Evolutionary conservation across 352 stramenopile genomes (phyloP).

Genomic region (Phytopythium kandeliae): DNA sequence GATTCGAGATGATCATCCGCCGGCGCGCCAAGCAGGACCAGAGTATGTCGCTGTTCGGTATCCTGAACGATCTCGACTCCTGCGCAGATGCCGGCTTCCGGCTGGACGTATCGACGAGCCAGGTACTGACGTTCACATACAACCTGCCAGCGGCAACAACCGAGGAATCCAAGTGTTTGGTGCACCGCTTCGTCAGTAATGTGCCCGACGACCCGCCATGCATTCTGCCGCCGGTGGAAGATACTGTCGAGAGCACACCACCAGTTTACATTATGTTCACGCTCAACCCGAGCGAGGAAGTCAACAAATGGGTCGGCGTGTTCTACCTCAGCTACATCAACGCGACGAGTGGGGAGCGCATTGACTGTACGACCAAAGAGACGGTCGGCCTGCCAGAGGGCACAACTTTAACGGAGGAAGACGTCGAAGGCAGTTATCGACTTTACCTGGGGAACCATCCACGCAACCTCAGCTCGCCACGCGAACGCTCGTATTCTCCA

Average conservation of each 20-base stretch:
- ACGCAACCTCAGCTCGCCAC: conserved; percentile 35
- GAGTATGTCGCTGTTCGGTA: conserved; percentile 70
- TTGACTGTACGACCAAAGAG: conserved; percentile 24
- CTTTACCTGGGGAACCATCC: conserved; percentile 68
- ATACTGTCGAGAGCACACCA: conserved; percentile 31
- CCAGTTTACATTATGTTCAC: conserved; percentile 54
- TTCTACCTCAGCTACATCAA: conserved; percentile 64
- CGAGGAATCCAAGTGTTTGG: background rate
- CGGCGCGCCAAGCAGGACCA: conserved; percentile 23
- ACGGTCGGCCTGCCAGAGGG: conserved; percentile 13
- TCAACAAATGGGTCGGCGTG: conserved; percentile 19
- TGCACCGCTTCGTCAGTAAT: background rate
- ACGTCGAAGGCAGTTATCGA: conserved; percentile 42
- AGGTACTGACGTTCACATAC: conserved; percentile 57
- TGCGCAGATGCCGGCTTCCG: conserved; percentile 67
- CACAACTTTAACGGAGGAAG: background rate
- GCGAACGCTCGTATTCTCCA: conserved; percentile 10
- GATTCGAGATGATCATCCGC: conserved; percentile 66
- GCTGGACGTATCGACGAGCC: conserved; percentile 48
- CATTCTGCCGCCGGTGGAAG: conserved; percentile 21
- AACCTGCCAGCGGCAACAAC: conserved; percentile 35
- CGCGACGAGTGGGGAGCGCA: conserved; percentile 27
- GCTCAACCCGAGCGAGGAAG: conserved; percentile 28
- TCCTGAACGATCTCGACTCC: conserved; percentile 51
- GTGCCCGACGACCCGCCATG: conserved; percentile 9